Evolutionary conservation across 768 basidiomycete species (phyloP).

Genomic region (Myochromella boudieri): DNA sequence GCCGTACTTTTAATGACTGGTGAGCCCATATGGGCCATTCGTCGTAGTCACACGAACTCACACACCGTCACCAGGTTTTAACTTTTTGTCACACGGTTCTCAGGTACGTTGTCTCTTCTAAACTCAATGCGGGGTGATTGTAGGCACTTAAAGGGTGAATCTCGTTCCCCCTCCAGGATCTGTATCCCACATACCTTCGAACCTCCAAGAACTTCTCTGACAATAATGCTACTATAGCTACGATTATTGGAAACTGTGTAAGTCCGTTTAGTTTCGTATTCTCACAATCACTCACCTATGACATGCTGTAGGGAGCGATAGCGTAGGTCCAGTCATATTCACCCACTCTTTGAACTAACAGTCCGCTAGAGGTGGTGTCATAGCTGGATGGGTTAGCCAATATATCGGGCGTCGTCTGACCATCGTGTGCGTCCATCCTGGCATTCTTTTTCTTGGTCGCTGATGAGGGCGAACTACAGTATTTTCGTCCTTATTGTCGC

Average conservation of each 20-base stretch:
- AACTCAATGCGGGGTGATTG: not conserved
- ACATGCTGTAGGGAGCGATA: constrained; percentile 18
- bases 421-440: constrained; percentile 17
- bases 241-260: constrained; percentile 64
- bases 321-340: constrained; percentile 9
- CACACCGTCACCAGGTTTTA: constrained; percentile 37
- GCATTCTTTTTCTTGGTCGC: not conserved
- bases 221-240: constrained; percentile 55
- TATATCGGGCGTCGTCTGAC: constrained; percentile 22
- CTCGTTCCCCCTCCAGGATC: constrained; percentile 32
- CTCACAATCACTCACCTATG: not conserved
- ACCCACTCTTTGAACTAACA: not conserved
- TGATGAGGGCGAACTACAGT: constrained; percentile 23
- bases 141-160: constrained; percentile 23
- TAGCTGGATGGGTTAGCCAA: constrained; percentile 21
- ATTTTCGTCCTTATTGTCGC: constrained; percentile 57
- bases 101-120: constrained; percentile 34
- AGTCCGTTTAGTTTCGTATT: not conserved
- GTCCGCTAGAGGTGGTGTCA: constrained; percentile 15
- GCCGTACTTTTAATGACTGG: constrained; percentile 44
- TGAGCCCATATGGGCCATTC: not conserved
- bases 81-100: constrained; percentile 56
- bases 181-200: constrained; percentile 65
- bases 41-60: not conserved
- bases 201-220: constrained; percentile 50